Evolutionary conservation across 805 yeast species (phyloP), one percentile per base, ranked within the genome.

Genomic region (Pichia cephalocereana): DNA sequence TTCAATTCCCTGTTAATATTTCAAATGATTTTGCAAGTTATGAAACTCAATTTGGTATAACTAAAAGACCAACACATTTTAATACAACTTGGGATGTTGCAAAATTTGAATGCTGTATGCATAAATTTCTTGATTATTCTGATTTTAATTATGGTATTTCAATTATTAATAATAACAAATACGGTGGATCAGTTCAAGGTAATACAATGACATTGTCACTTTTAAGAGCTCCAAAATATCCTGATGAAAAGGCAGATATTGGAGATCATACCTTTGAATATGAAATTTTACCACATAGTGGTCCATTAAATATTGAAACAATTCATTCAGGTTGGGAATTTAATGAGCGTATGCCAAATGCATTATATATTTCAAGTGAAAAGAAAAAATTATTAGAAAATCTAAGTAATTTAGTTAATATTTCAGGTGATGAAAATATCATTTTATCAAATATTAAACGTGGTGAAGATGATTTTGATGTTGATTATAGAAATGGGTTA

Each of bases 61-160:
- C 96, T 7, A 81, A 77, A 58, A 79, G 98, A 55, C 96, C 98
- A 43, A 91, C 98, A 0, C 97, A 91, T 66, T 91, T 73, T 69
- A 93, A 91, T 63, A 91, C 99, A 0, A 71, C 87, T 0, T 91
- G 98, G 98, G 99, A 91, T 60, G 83, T 84, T 34, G 98, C 98
- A 49, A 90, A 89, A 64, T 91, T 91, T 65, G 99, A 91, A 67
- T 96, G 89, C 11, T 86, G 96, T 60, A 88, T 85, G 59, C 99
- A 93, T 65, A 86, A 86, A 61, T 91, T 87, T 68, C 91, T 95
- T 57, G 99, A 91, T 63, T 80, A 86, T 57, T 84, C 95, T 27
- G 98, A 88, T 59, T 78, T 71, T 64, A 78, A 76, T 52, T 90
- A 87, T 60, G 99, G 99, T 61, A 96, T 89, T 12, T 75, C 95